Base-by-base conservation (phyloP, 2,329 filamentous ascomycete genomes). In the Colletotrichum somersetense region DNA sequence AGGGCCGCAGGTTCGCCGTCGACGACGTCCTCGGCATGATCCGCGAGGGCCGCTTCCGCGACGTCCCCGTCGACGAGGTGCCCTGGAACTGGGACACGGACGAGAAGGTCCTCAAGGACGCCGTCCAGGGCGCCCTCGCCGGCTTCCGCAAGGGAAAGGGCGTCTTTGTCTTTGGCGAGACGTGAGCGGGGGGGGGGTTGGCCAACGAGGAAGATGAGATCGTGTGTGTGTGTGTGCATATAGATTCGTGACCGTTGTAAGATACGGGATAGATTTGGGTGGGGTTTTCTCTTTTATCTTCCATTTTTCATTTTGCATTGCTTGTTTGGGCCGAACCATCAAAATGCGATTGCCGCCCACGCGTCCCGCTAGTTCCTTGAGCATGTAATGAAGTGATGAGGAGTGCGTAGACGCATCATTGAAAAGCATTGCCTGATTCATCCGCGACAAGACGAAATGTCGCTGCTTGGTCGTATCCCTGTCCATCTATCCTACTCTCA, bases 121-220 rank as follows among this genome's bases (percentile, higher is more conserved):
- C 93, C 5, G 93, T 97, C 2, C 92, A 95, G 80, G 92, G 92
- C 12, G 96, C 95, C 1, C 84, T 98, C 56, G 88, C 92, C 67
- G 96, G 96, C 0, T 98, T 93, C 80, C 89, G 95, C 78, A 89
- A 90, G 75, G 96, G 95, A 14, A 99, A 99, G 85, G 93, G 95
- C 0, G 89, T 99, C 3, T 96, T 98, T 80, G 89, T 96, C 6
- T 98, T 96, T 79, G 84, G 85, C 4, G 87, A 90, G 52, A 90
- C 88, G 52, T 90, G 77, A 78, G 40, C 8, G 2, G 5, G 18
- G 12, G 11, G 40, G 10, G 11, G 20, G 5, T 3, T 30, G 4
- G 38, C 48, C 23, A 5, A 20, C 38, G 38, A 40, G 40, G 2
- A 1, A 14, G 14, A 44, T 20, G 42, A 18, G 16, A 44, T 7